Base-by-base conservation (phyloP, 345 rosid genomes). In the Salix viminalis region DNA sequence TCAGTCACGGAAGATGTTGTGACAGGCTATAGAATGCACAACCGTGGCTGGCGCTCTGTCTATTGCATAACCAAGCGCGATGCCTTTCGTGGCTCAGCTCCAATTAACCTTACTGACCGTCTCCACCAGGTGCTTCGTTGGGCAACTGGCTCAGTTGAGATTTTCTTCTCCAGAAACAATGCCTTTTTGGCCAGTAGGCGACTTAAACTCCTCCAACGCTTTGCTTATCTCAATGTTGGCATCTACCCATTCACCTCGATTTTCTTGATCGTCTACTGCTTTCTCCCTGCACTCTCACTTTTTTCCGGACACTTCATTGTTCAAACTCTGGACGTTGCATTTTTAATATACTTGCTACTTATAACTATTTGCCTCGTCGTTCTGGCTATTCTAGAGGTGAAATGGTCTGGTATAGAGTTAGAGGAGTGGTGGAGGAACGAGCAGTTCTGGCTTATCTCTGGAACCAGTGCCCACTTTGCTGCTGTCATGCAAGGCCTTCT, bases 351-450 rank as follows among this genome's bases (percentile, higher is more conserved):
- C 89, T 87, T 96, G 30, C 81, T 96, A 3, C 70, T 71, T 2
- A 92, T 91, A 37, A 91, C 95, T 2, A 26, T 88, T 18, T 91
- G 94, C 86, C 85, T 93, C 67, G 88, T 96, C 74, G 67, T 75
- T 6, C 84, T 96, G 1, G 97, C 98, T 2, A 75, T 96, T 76
- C 90, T 96, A 28, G 98, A 93, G 80, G 94, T 92, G 75, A 91
- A 86, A 56, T 96, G 99, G 97, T 84, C 97, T 0, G 98, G 93
- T 5, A 90, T 92, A 14, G 89, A 74, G 5, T 77, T 96, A 56
- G 97, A 96, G 75, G 98, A 96, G 56, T 96, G 99, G 99, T 96
- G 99, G 98, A 86, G 99, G 83, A 96, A 96, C 48, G 98, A 96
- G 75, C 97, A 96, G 75, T 96, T 92, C 81, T 93, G 97, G 98